These are phyloP conservation scores for Debaryomyces singareniensis DNA, from an alignment of 1,139 yeast genomes.

Conservation along the genomic window DNA sequence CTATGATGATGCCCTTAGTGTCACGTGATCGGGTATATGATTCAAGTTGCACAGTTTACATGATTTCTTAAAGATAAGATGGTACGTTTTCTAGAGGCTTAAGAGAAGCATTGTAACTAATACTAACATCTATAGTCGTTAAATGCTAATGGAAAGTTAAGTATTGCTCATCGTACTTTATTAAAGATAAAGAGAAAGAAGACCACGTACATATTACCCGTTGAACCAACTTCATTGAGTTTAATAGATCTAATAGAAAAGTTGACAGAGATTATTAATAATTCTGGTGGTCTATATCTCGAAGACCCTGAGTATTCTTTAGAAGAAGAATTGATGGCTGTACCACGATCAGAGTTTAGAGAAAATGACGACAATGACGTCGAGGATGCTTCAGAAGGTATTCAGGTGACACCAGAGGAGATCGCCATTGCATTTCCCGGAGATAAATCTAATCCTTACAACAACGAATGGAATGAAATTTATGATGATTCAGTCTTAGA, in stretches of 20 bases:
- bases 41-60: no score
- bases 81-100: no score
- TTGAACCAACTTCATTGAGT: slow-evolving; percentile 16
- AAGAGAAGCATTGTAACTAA: no score
- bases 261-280: slow-evolving; percentile 32
- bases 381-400: slow-evolving; percentile 6
- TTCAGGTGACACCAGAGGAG: neutral
- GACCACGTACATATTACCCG: slow-evolving; percentile 38
- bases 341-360: slow-evolving; percentile 8
- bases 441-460: slow-evolving; percentile 33
- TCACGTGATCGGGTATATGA: no score
- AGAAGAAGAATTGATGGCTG: slow-evolving; percentile 8
- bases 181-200: slow-evolving; percentile 39
- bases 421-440: slow-evolving; percentile 33
- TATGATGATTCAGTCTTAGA: slow-evolving; percentile 18
- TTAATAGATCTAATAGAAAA: slow-evolving; percentile 22
- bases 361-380: slow-evolving; percentile 18
- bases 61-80: no score
- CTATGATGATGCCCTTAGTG: no score
- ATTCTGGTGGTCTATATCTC: slow-evolving; percentile 40
- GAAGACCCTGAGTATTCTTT: slow-evolving; percentile 8
- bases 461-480: slow-evolving; percentile 34
- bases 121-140: no score
- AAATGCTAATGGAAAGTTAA: no score
- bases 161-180: slow-evolving; percentile 22